Evolutionary conservation across 768 basidiomycete genomes (phyloP).

Genomic region (Termitomyces sp.): DNA sequence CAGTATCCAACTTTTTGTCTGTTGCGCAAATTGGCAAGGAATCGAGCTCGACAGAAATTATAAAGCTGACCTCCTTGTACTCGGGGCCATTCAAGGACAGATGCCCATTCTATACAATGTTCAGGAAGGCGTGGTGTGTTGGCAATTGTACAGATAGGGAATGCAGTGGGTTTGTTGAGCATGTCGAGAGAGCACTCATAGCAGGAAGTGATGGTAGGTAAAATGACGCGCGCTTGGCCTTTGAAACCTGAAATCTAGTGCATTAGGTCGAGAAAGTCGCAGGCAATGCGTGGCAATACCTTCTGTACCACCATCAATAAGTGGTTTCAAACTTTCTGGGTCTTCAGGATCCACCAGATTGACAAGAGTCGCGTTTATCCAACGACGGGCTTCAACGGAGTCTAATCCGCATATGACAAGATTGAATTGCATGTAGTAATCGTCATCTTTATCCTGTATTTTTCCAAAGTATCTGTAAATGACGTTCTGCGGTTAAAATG

Average conservation of each 20-base stretch:
- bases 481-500: background rate
- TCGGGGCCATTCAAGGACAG: constrained; percentile 97
- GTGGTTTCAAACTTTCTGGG: constrained; percentile 89
- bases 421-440: constrained; percentile 96
- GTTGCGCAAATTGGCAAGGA: constrained; percentile 3
- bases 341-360: constrained; percentile 91
- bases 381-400: constrained; percentile 93
- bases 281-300: constrained; percentile 38
- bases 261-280: background rate
- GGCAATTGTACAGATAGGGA: constrained; percentile 98
- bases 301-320: constrained; percentile 99
- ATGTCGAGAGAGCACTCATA: constrained; percentile 98
- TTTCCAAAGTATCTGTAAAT: constrained; percentile 81
- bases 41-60: background rate
- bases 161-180: constrained; percentile 95
- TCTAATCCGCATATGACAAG: constrained; percentile 96
- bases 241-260: constrained; percentile 71
- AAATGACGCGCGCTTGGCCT: constrained; percentile 95
- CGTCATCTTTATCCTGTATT: constrained; percentile 95
- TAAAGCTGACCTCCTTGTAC: constrained; percentile 70
- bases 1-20: constrained; percentile 97
- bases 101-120: constrained; percentile 99
- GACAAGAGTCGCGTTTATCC: constrained; percentile 98
- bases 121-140: constrained; percentile 98
- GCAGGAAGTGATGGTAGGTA: constrained; percentile 92